phyloP scores from a whole-genome alignment of 2,329 filamentous ascomycete species.

The Monilinia fructigena region DNA sequence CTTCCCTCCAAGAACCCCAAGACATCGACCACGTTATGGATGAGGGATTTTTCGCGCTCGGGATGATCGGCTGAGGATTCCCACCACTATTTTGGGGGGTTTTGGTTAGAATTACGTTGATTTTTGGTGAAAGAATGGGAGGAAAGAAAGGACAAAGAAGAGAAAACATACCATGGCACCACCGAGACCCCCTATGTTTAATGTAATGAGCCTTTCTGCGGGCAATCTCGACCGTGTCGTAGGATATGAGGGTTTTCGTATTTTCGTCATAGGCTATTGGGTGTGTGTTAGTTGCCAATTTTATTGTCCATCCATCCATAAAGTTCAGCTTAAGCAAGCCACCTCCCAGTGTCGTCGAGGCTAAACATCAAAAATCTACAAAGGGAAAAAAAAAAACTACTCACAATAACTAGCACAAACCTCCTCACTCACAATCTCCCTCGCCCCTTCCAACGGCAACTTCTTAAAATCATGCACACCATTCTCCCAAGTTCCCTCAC shows the following conservation, averaged over 20 bases:
- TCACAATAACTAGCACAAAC: slow-evolving; percentile 70
- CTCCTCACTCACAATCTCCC: slow-evolving; percentile 62
- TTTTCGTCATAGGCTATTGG: slow-evolving; percentile 55
- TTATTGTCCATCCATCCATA: neutral
- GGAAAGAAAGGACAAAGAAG: neutral
- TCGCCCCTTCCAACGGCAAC: slow-evolving; percentile 66
- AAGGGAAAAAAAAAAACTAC: neutral
- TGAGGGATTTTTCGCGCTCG: slow-evolving; percentile 62
- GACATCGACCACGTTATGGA: slow-evolving; percentile 59
- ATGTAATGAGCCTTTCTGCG: slow-evolving; percentile 71
- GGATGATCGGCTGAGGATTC: slow-evolving; percentile 77
- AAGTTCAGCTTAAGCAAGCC: too few species aligned
- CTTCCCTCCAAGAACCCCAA: slow-evolving; percentile 55
- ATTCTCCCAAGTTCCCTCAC: slow-evolving; percentile 78
- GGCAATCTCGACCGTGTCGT: slow-evolving; percentile 70
- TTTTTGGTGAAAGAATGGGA: neutral
- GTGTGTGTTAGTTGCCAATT: neutral
- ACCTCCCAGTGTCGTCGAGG: too few species aligned
- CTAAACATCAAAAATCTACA: too few species aligned
- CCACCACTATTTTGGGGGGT: slow-evolving; percentile 52
- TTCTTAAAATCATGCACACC: slow-evolving; percentile 89
- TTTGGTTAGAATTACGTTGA: neutral
- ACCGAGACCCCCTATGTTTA: slow-evolving; percentile 62
- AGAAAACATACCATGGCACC: slow-evolving; percentile 66
- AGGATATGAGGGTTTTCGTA: slow-evolving; percentile 69